Percentiles rank a stretch among this genome's conserved stretches.
phyloP scores from a whole-genome alignment of 1,284 basidiomycete genomes.

The Fomes fomentarius region DNA sequence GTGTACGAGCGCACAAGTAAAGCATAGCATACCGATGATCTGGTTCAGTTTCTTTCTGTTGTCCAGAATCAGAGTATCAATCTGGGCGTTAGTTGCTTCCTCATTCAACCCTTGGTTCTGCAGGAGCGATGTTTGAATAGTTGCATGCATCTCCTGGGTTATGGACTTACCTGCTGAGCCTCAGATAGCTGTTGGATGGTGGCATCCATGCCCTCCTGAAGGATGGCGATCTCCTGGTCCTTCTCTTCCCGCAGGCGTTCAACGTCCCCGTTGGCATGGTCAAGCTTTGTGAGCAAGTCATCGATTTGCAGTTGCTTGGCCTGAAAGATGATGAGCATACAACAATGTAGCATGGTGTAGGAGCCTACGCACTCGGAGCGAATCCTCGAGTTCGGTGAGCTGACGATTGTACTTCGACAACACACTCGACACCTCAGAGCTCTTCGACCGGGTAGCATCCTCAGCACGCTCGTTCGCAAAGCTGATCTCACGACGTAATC shows the following conservation, averaged over 20 bases:
- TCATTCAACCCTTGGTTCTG: slow-evolving; percentile 85
- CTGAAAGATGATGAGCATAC: slow-evolving; percentile 43
- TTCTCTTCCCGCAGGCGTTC: slow-evolving; percentile 91
- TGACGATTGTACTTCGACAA: slow-evolving; percentile 96
- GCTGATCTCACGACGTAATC: slow-evolving; percentile 89
- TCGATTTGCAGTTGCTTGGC: slow-evolving; percentile 95
- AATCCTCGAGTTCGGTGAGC: slow-evolving; percentile 93
- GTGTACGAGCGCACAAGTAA: background rate
- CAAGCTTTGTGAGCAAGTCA: slow-evolving; percentile 81
- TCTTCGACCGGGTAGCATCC: slow-evolving; percentile 91
- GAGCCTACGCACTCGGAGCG: slow-evolving; percentile 70
- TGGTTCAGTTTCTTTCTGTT: slow-evolving; percentile 98
- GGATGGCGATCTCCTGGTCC: slow-evolving; percentile 93
- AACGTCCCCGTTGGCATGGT: slow-evolving; percentile 75
- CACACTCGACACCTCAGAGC: slow-evolving; percentile 88
- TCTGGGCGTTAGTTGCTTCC: slow-evolving; percentile 92
- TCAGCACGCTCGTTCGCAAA: slow-evolving; percentile 99
- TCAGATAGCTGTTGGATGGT: slow-evolving; percentile 92
- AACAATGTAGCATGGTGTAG: background rate
- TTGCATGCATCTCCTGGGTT: too few relatives aligned
- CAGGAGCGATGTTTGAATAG: slow-evolving; percentile 21
- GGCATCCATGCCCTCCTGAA: slow-evolving; percentile 95
- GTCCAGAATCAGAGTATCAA: slow-evolving; percentile 96
- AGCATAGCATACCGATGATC: slow-evolving; percentile 77
- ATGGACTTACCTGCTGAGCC: slow-evolving; percentile 72